Base-by-base conservation (phyloP, 768 basidiomycete genomes). In the Amanita pseudoporphyria region DNA sequence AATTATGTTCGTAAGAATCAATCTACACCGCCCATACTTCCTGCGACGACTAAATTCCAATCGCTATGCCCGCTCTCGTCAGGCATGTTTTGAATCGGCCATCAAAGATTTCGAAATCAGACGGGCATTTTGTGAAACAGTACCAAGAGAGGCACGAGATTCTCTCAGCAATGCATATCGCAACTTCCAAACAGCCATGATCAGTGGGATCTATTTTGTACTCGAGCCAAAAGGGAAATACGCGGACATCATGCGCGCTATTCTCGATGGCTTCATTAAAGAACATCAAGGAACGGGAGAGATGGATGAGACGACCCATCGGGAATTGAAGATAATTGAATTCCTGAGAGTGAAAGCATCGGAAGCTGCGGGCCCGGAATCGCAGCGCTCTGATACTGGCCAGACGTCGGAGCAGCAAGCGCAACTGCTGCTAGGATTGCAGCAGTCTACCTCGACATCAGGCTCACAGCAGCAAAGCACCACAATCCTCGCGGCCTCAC, bases 61-160 rank as follows among this genome's bases (percentile, higher is more conserved):
- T 58, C 84, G 87, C 16, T 94, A 88, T 66, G 68, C 77, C 35
- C 81, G 83, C 26, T 95, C 93, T 7, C 72, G 92, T 33, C 71
- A 69, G 48, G 93, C 91, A 12, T 96, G 91, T 62, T 94, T 95
- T 58, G 89, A 95, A 53, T 89, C 88, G 10, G 89, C 92, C 3
- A 79, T 89, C 56, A 83, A 81, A 59, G 92, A 95, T 62, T 93
- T 87, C 60, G 74, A 82, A 56, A 80, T 92, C 53, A 80, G 88
- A 44, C 76, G 78, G 52, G 75, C 73, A 3, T 89, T 88, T 60
- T 71, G 81, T 52, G 72, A 79, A 51, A 65, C 70, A 21, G 72
- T 80, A 51, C 72, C 81, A 0, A 76, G 75, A 57, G 84, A 84
- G 59, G 77, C 76, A 12, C 77, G 76, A 19, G 78, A 79, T 56